Base-by-base conservation (phyloP, 495 filamentous ascomycete species). In the Talaromyces liani region DNA sequence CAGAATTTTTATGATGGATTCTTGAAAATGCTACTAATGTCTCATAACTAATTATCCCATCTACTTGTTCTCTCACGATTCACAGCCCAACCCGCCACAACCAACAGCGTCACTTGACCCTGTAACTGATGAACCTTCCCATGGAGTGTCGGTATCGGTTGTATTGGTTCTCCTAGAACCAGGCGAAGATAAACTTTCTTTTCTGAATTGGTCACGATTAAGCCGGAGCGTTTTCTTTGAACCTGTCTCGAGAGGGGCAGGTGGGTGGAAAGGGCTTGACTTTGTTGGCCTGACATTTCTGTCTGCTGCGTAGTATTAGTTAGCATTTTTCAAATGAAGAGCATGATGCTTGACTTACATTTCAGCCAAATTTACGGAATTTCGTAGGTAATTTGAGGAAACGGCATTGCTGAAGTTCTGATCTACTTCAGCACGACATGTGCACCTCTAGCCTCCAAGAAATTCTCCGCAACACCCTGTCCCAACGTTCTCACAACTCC, bases 211-310 rank as follows among this genome's bases (percentile, higher is more conserved):
- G 88, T 87, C 88, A 84, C 89, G 86, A 94, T 91, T 96, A 94
- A 96, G 91, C 91, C 91, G 91, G 91, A 93, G 91, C 90, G 81
- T 80, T 85, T 85, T 84, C 87, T 87, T 58, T 87, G 85, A 88
- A 79, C 85, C 83, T 80, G 77, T 77, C 75, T 84, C 76, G 90
- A 93, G 78, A 93, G 87, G 84, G 80, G 75, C 79, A 76, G 87
- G 84, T 87, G 87, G 86, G 82, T 94, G 87, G 91, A 87, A 82
- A 84, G 81, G 75, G 90, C 85, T 93, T 94, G 91, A 94, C 90
- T 96, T 87, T 87, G 89, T 83, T 85, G 89, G 80, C 85, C 89
- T 71, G 69, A 80, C 78, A 81, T 76, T 59, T 66, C 12, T 24
- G 16, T 36, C 9, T 8, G 33, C 33, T 36, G 33, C 33, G 33